phyloP scores from a whole-genome alignment of 768 basidiomycete genomes.

The Leccinum truebloodii region DNA sequence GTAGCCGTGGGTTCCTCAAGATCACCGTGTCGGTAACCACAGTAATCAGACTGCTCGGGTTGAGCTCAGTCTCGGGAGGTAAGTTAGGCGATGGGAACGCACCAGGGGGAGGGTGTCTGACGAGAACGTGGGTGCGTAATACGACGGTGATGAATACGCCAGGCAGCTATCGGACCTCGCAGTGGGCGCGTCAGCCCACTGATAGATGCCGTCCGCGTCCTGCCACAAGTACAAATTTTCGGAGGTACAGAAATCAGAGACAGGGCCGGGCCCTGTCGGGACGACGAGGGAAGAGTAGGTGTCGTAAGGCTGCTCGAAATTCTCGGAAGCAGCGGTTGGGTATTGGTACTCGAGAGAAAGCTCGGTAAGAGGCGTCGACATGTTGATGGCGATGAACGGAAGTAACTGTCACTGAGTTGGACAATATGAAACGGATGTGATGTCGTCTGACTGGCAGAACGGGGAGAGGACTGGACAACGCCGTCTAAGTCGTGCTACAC shows the following conservation, averaged over 20 bases:
- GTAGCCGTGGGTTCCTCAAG: constrained; percentile 8
- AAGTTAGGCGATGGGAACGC: constrained; percentile 9
- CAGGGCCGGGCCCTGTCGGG: constrained; percentile 13
- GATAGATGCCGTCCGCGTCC: constrained; percentile 29
- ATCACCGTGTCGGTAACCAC: constrained; percentile 20
- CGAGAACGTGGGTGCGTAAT: constrained; percentile 15
- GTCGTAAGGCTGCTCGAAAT: constrained; percentile 28
- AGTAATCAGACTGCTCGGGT: constrained; percentile 17
- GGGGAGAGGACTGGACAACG: constrained; percentile 15
- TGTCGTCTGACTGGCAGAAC: constrained; percentile 3
- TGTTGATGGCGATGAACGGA: constrained; percentile 18
- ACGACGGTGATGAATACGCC: constrained; percentile 19
- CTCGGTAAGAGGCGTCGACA: constrained; percentile 29
- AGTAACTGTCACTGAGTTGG: constrained; percentile 14
- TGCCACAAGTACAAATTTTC: constrained; percentile 33
- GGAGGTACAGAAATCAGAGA: constrained; percentile 27
- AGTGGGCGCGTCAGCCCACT: constrained; percentile 28
- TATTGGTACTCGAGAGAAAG: constrained; percentile 20
- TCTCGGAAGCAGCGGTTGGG: constrained; percentile 8
- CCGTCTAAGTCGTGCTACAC: constrained; percentile 17
- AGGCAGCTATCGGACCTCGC: constrained; percentile 27
- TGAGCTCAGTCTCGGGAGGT: constrained; percentile 7
- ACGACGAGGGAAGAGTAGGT: constrained; percentile 17
- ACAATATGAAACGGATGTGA: constrained; percentile 30
- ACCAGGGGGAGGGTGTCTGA: constrained; percentile 22